Conservation (phyloP, 441 rosid species). For the Viola pubescens region DNA sequence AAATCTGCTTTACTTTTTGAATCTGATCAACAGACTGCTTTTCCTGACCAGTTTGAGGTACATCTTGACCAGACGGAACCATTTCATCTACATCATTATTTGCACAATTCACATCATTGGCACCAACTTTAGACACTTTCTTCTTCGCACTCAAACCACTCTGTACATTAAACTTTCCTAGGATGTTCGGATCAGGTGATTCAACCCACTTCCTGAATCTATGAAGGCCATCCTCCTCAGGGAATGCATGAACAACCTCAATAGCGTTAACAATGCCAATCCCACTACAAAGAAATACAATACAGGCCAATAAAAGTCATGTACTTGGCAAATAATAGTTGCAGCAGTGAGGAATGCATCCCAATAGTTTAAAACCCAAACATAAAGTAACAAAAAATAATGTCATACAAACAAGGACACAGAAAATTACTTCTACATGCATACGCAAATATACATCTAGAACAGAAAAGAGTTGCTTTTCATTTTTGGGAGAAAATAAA, state of each 20-base stretch:
- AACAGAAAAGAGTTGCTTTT: background rate
- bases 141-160: constrained; percentile 31
- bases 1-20: constrained; percentile 50
- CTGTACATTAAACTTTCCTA: constrained; percentile 45
- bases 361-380: background rate
- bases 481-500: background rate
- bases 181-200: constrained; percentile 88
- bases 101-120: constrained; percentile 18
- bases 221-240: constrained; percentile 84
- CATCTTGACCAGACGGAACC: constrained; percentile 23
- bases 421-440: background rate
- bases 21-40: constrained; percentile 24
- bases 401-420: background rate
- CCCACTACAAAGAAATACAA: constrained; percentile 56
- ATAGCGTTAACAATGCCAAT: constrained; percentile 97
- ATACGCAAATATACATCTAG: background rate
- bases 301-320: constrained; percentile 16
- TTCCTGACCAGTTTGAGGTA: constrained; percentile 23
- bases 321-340: constrained; percentile 7
- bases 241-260: constrained; percentile 91
- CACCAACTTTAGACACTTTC: constrained; percentile 34
- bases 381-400: background rate
- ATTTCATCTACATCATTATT: constrained; percentile 20
- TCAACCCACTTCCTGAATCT: constrained; percentile 94
- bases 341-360: constrained; percentile 1